A percentile compares a stretch with the other conserved stretches of the same genome.
phyloP scores from a whole-genome alignment of 2,329 filamentous ascomycete species.

The Coniochaeta sp. region DNA sequence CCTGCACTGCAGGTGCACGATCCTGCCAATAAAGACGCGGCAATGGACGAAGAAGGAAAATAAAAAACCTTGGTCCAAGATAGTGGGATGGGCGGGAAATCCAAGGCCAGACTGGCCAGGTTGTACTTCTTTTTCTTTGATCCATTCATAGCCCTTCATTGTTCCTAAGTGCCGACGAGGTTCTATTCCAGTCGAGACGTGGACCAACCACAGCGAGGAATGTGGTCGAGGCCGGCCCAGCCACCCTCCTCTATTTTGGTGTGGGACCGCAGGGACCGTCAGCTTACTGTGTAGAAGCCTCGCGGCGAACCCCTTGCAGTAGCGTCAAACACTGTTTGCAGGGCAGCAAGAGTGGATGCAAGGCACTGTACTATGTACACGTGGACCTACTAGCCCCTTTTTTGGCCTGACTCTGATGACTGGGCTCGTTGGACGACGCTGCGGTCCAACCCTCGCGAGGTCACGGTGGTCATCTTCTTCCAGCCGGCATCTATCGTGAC shows the following conservation, averaged over 20 bases:
- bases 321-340: neutral
- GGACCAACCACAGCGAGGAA: constrained; percentile 1
- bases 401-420: neutral
- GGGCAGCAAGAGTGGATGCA: neutral
- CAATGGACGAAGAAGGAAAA: neutral
- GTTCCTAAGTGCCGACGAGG: neutral
- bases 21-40: neutral
- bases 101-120: neutral
- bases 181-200: neutral
- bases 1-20: neutral
- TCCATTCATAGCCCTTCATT: neutral
- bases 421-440: too few species aligned
- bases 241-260: neutral
- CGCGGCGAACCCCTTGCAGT: neutral
- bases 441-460: neutral
- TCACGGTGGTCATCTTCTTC: neutral
- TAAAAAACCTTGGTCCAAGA: neutral
- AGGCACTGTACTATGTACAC: neutral
- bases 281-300: neutral
- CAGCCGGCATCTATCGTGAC: neutral
- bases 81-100: neutral
- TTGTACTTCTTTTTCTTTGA: neutral
- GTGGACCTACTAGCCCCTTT: neutral
- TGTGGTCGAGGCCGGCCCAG: neutral
- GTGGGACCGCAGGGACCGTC: neutral